Evolutionary conservation across 208 protist genomes (phyloP), one percentile per base, ranked within the genome.

Genomic region (Zelonia costaricensis): DNA sequence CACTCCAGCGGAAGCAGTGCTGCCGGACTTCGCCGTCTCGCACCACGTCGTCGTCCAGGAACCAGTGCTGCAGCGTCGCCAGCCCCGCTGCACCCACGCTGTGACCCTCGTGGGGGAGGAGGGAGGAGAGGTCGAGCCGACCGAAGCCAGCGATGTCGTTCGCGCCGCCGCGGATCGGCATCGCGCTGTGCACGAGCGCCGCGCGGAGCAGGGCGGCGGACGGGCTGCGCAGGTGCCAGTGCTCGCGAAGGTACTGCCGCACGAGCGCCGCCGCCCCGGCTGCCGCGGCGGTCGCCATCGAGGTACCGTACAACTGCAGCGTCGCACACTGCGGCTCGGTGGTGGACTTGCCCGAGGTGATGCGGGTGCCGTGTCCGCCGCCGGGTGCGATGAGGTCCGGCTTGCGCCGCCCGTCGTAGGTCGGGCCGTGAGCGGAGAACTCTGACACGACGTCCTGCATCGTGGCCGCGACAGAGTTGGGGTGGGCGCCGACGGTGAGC

Each of bases 271-370:
- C 91, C 20, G 66, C 63, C 4, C 86, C 91, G 7, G 93, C 80
- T 7, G 86, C 76, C 0, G 80, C 56, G 2, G 86, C 93, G 8
- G 91, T 94, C 10, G 95, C 87, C 95, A 98, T 98, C 9, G 89
- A 96, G 15, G 95, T 97, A 9, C 95, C 95, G 23, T 52, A 7
- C 39, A 84, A 82, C 0, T n/a, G 20, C 2, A 43, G 49, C 3
- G 76, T 58, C 1, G 28, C 62, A 55, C 92, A 97, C 31, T 67
- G 46, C 15, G 1, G 39, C 28, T 0, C 15, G 8, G 18, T 2
- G 2, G 25, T 44, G 10, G 60, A 36, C 30, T 30, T 59, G 25
- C 61, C 61, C 0, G 49, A 69, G 7, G 51, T 43, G 15, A 67
- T 33, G 20, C 15, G 62, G 61, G 18, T 63, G 36, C 30, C 25